A percentile compares a stretch with the other conserved stretches of the same genome.
Conservation (phyloP, 371 early-diverging fungal genomes). For the Gilbertella persicaria region DNA sequence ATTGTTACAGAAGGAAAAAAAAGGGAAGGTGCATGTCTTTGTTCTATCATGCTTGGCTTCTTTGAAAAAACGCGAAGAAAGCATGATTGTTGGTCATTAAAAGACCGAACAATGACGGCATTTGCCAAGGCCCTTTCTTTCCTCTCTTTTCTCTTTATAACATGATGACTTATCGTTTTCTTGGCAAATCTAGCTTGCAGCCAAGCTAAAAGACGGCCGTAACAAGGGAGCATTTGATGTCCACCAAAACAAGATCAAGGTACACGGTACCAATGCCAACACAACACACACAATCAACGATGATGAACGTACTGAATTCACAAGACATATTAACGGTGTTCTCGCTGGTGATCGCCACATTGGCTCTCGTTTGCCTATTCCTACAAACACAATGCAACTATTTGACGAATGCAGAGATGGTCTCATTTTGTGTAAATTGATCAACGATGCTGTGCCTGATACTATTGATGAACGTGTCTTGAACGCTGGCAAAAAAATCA, state of each 20-base stretch:
- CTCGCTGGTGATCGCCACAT: slow-evolving; percentile 83
- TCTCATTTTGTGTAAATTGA: slow-evolving; percentile 92
- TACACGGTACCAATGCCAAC: slow-evolving; percentile 83
- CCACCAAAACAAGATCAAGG: slow-evolving; percentile 80
- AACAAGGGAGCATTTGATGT: slow-evolving; percentile 60
- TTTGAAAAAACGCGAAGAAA: slow-evolving; percentile 4
- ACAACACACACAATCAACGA: slow-evolving; percentile 96
- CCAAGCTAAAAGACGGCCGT: slow-evolving; percentile 64
- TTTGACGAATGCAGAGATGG: slow-evolving; percentile 96
- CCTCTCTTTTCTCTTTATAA: neutral
- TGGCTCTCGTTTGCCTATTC: slow-evolving; percentile 85
- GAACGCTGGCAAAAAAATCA: slow-evolving; percentile 80
- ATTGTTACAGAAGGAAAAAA: neutral
- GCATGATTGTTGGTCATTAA: no score
- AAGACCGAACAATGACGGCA: no score
- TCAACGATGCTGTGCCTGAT: slow-evolving; percentile 94
- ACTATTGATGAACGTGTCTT: slow-evolving; percentile 98
- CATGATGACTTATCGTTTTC: neutral
- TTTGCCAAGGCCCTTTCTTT: neutral
- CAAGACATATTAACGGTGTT: slow-evolving; percentile 89
- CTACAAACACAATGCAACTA: slow-evolving; percentile 90
- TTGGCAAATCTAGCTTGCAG: slow-evolving; percentile 16
- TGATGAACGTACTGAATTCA: slow-evolving; percentile 95
- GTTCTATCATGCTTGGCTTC: neutral
- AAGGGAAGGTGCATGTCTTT: neutral